Percentiles rank a stretch among this genome's conserved stretches.
These are phyloP conservation scores for Myriosclerotinia scirpicola DNA, from an alignment of 2,329 filamentous ascomycete genomes.

Conservation along the genomic window DNA sequence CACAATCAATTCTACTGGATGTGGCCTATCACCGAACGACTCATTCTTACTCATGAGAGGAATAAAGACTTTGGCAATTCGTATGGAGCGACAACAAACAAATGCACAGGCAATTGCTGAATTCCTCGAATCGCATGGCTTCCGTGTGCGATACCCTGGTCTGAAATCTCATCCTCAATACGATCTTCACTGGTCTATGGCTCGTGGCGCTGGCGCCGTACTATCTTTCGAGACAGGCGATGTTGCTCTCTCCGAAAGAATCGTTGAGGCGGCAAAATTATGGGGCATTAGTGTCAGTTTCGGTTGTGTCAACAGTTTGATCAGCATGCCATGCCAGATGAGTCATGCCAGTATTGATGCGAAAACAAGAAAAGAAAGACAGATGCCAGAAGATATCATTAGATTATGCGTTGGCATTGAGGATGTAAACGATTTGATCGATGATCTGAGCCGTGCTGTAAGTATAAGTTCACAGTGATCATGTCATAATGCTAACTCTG, in stretches of 20 bases:
- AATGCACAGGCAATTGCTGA: slow-evolving; percentile 90
- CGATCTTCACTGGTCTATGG: slow-evolving; percentile 92
- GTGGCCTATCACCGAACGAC: slow-evolving; percentile 91
- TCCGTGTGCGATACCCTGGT: slow-evolving; percentile 93
- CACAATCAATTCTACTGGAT: slow-evolving; percentile 94
- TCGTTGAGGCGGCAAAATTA: slow-evolving; percentile 87
- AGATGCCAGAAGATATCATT: slow-evolving; percentile 97
- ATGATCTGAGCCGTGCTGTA: slow-evolving; percentile 88
- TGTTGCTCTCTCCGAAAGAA: slow-evolving; percentile 77
- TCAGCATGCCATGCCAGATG: slow-evolving; percentile 99
- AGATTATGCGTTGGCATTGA: slow-evolving; percentile 95
- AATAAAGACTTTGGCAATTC: slow-evolving; percentile 93
- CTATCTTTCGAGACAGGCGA: slow-evolving; percentile 96
- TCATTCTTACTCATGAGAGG: slow-evolving; percentile 94
- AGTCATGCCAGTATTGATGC: slow-evolving; percentile 98
- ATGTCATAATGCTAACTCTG: slow-evolving; percentile 30
- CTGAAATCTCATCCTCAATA: slow-evolving; percentile 95
- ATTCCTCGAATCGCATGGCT: slow-evolving; percentile 87
- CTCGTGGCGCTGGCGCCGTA: slow-evolving; percentile 89
- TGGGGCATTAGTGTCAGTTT: slow-evolving; percentile 98
- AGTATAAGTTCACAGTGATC: slow-evolving; percentile 59
- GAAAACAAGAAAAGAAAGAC: slow-evolving; percentile 82
- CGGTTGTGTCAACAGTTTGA: slow-evolving; percentile 96
- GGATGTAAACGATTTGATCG: slow-evolving; percentile 85
- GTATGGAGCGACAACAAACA: slow-evolving; percentile 97